A percentile compares a stretch with the other conserved stretches of the same genome.
phyloP scores from a whole-genome alignment of 1,284 basidiomycete genomes.

The Mycena citricolor region DNA sequence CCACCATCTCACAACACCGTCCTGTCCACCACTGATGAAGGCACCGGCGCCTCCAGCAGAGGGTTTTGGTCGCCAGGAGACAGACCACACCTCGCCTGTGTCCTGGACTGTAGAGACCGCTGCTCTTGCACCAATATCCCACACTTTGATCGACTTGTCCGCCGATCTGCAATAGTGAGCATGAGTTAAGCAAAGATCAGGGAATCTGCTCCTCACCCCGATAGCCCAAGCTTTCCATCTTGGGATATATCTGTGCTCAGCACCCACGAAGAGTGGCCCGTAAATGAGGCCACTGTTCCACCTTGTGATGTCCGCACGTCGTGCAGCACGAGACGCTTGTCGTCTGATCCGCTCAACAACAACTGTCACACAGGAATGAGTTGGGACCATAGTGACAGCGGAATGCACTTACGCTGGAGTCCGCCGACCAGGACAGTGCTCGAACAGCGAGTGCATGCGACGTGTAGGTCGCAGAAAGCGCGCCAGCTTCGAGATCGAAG shows the following conservation, averaged over 20 bases:
- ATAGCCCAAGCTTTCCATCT: constrained; percentile 73
- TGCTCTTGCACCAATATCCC: constrained; percentile 79
- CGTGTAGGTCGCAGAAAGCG: constrained; percentile 68
- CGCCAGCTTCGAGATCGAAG: constrained; percentile 69
- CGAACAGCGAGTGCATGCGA: constrained; percentile 87
- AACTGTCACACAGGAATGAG: constrained; percentile 45
- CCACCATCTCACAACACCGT: constrained; percentile 78
- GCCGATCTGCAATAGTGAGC: constrained; percentile 58
- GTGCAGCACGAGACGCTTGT: constrained; percentile 83
- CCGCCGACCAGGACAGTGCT: constrained; percentile 80
- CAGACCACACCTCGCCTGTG: constrained; percentile 81
- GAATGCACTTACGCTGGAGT: constrained; percentile 47
- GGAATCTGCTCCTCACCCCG: constrained; percentile 63
- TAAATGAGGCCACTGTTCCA: constrained; percentile 80
- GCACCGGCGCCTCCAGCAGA: constrained; percentile 56
- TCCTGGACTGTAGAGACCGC: constrained; percentile 79
- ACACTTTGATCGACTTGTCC: constrained; percentile 83
- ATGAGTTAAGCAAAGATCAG: not conserved
- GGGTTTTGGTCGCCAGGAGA: constrained; percentile 76
- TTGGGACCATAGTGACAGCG: not conserved
- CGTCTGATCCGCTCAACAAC: constrained; percentile 83
- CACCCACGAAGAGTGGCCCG: constrained; percentile 87
- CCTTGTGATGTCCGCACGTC: constrained; percentile 74
- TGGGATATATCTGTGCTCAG: constrained; percentile 77
- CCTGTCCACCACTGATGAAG: constrained; percentile 81